These are phyloP conservation scores for Xanthoconium purpureum DNA, from an alignment of 768 basidiomycete genomes.

Conservation along the genomic window DNA sequence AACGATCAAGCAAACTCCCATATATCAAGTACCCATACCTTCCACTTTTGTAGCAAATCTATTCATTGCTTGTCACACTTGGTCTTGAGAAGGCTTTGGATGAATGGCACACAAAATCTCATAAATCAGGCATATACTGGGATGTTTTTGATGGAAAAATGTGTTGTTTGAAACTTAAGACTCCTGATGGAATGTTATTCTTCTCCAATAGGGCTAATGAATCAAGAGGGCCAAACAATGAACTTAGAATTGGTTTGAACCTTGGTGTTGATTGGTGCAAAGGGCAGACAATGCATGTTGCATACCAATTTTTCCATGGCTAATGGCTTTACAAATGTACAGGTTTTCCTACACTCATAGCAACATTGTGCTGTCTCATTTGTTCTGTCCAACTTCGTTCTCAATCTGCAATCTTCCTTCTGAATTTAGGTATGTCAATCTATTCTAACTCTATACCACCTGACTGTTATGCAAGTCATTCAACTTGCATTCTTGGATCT, in stretches of 20 bases:
- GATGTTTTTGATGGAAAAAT: neutral
- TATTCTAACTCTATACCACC: too few relatives aligned
- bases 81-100: neutral
- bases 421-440: neutral
- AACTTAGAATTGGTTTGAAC: neutral
- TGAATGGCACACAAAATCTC: neutral
- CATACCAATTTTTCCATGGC: neutral
- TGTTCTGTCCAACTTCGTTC: neutral
- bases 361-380: neutral
- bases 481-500: too few relatives aligned
- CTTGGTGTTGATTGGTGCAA: neutral
- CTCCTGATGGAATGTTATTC: neutral
- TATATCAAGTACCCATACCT: neutral
- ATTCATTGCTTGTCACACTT: neutral
- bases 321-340: too few relatives aligned
- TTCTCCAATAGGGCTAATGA: neutral
- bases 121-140: neutral
- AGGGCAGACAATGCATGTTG: too few relatives aligned
- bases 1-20: neutral
- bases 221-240: neutral
- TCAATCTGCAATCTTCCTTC: neutral
- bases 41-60: neutral
- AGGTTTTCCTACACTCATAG: neutral
- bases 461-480: too few relatives aligned
- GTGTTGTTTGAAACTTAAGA: neutral